phyloP scores from a whole-genome alignment of 352 stramenopile species.

The Phytopythium oedochilum region DNA sequence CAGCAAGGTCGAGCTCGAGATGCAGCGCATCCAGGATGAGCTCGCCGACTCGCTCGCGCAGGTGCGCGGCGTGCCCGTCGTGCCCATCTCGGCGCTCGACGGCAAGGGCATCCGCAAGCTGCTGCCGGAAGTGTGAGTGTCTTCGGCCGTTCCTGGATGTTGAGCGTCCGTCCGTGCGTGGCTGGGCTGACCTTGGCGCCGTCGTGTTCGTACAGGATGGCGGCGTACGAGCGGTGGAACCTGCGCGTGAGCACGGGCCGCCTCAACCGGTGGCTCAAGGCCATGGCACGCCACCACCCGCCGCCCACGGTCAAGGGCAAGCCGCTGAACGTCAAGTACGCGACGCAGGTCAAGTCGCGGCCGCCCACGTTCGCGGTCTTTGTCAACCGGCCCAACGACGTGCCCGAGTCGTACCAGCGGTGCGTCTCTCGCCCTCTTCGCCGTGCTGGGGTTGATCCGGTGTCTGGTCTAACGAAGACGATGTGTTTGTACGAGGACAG shows the following conservation, averaged over 20 bases:
- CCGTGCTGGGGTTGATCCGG: not conserved
- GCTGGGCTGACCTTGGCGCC: not conserved
- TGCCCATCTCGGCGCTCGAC: constrained; percentile 73
- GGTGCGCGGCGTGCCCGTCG: constrained; percentile 69
- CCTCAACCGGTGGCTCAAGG: constrained; percentile 81
- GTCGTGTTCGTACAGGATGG: constrained; percentile 26
- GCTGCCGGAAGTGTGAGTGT: constrained; percentile 60
- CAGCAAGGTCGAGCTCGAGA: constrained; percentile 45
- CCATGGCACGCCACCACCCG: constrained; percentile 79
- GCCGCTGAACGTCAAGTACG: constrained; percentile 85
- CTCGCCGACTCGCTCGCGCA: constrained; percentile 68
- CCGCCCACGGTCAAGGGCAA: constrained; percentile 81
- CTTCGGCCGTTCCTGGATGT: not conserved
- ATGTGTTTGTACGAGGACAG: constrained; percentile 6
- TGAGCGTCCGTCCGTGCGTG: too few relatives aligned
- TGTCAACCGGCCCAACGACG: constrained; percentile 71
- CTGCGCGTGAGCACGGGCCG: constrained; percentile 69
- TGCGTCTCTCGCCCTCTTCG: constrained; percentile 9
- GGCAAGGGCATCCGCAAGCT: constrained; percentile 77
- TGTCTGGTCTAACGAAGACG: not conserved
- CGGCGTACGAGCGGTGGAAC: constrained; percentile 80
- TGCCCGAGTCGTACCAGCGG: constrained; percentile 74
- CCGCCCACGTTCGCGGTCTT: constrained; percentile 82
- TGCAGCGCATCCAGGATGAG: constrained; percentile 66
- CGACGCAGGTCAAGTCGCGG: constrained; percentile 79